Evolutionary conservation across 495 filamentous ascomycete species (phyloP).

Genomic region (Penicillium dipodomyicola): DNA sequence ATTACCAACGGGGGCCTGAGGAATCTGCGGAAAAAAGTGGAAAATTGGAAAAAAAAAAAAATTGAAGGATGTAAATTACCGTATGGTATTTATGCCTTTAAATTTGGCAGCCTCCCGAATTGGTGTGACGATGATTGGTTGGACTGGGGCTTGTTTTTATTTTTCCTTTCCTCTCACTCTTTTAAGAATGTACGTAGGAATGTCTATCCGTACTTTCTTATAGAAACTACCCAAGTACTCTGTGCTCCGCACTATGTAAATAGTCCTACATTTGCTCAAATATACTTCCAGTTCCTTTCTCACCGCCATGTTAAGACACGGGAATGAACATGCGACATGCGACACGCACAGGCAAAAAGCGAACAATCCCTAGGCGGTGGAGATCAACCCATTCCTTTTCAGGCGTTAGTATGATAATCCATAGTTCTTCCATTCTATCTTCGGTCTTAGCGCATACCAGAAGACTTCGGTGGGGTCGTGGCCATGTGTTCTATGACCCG

Average conservation of each 20-base stretch:
- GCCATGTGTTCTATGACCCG: conserved; percentile 31
- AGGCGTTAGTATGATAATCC: conserved; percentile 7
- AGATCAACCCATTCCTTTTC: conserved; percentile 15
- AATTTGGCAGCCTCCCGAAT: conserved; percentile 4
- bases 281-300: background rate
- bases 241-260: background rate
- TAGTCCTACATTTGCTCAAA: background rate
- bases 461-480: conserved; percentile 12
- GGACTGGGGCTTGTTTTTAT: conserved; percentile 6
- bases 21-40: conserved; percentile 20
- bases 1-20: conserved; percentile 24
- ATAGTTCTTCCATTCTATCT: conserved; percentile 23
- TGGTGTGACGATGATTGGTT: conserved; percentile 12
- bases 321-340: conserved; percentile 7
- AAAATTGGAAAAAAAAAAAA: background rate
- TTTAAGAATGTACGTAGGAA: background rate
- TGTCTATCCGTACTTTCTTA: background rate
- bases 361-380: conserved; percentile 20
- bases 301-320: conserved; percentile 1
- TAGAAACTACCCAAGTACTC: background rate
- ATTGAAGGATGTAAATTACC: background rate
- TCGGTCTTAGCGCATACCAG: conserved; percentile 28
- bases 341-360: conserved; percentile 7
- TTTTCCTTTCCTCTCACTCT: conserved; percentile 6
- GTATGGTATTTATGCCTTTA: conserved; percentile 6